Base-by-base conservation (phyloP, 2,329 filamentous ascomycete genomes). In the Aspergillus candidus region DNA sequence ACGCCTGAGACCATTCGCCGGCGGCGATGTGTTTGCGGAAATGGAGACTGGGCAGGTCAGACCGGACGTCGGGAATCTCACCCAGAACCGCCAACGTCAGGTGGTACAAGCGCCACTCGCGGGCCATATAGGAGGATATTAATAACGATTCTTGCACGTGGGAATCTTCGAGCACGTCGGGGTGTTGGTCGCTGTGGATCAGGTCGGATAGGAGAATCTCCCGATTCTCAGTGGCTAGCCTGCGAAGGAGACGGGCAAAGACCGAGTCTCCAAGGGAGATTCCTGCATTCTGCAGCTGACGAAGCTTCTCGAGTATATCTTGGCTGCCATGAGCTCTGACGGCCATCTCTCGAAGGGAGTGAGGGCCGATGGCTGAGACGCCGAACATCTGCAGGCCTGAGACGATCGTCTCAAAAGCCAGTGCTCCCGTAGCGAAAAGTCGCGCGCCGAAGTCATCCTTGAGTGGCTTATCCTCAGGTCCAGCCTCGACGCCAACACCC, bases 291-390 rank as follows among this genome's bases (percentile, higher is more conserved):
- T 77, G 71, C 3, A 95, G 71, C 42, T 80, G 74, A 18, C 73
- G 62, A 18, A 94, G 74, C 29, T 80, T 78, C 1, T 69, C 61
- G 17, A 72, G 58, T n/a, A 93, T 70, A 6, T 73, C 76, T 29
- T 74, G 67, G 0, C 79, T 63, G 8, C 75, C 75, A 2, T 70
- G 63, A 41, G 85, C 79, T 56, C 86, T 77, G 10, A 84, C 64
- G 3, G 83, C 87, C 63, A 95, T 80, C 36, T 90, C 83, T 51
- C 89, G 84, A 14, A 95, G 62, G 4, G 88, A 85, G 13, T 84
- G 69, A 0, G 88, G 84, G 0, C 89, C 89, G 49, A 95, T 83
- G 31, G 74, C 71, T 38, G 79, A 73, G 4, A 94, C 71, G 2
- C 86, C 86, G 40, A 94, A 77, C 55, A 85, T 79, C 44, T 77